phyloP scores from a whole-genome alignment of 495 filamentous ascomycete species.

The Tuber aestivum region DNA sequence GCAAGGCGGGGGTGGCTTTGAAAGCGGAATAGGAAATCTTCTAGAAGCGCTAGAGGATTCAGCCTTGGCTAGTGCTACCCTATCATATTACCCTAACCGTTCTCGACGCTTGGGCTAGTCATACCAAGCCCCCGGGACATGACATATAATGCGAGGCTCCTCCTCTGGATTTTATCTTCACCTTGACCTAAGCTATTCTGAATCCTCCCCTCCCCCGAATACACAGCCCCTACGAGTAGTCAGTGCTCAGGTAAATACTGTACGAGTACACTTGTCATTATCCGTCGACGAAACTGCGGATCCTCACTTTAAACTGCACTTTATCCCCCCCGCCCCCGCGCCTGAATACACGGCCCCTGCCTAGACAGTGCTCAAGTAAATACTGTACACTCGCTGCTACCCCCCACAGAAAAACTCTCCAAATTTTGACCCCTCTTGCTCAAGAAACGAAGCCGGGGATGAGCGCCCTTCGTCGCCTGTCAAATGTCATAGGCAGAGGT shows the following conservation, averaged over 20 bases:
- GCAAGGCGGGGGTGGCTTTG: background rate
- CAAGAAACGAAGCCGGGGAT: background rate
- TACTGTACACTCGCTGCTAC: background rate
- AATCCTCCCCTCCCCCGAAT: too few relatives aligned
- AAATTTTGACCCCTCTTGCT: background rate
- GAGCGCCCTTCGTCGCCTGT: background rate
- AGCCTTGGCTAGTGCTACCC: background rate
- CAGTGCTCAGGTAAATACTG: too few relatives aligned
- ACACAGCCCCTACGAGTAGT: too few relatives aligned
- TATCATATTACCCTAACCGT: background rate
- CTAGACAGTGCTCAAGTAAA: background rate
- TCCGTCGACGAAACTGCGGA: too few relatives aligned
- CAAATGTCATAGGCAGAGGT: background rate
- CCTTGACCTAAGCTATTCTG: too few relatives aligned
- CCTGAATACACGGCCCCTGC: background rate
- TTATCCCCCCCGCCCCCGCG: too few relatives aligned
- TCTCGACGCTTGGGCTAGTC: background rate
- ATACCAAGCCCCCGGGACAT: background rate
- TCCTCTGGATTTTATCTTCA: background rate
- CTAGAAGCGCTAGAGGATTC: background rate
- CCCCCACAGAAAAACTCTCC: background rate
- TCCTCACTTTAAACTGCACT: too few relatives aligned
- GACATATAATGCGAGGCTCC: background rate
- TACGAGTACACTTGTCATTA: too few relatives aligned
- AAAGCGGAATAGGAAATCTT: background rate